Percentiles rank a stretch among this genome's conserved stretches.
These are phyloP conservation scores for Jatropha curcas DNA, from an alignment of 345 rosid species.

Conservation along the genomic window DNA sequence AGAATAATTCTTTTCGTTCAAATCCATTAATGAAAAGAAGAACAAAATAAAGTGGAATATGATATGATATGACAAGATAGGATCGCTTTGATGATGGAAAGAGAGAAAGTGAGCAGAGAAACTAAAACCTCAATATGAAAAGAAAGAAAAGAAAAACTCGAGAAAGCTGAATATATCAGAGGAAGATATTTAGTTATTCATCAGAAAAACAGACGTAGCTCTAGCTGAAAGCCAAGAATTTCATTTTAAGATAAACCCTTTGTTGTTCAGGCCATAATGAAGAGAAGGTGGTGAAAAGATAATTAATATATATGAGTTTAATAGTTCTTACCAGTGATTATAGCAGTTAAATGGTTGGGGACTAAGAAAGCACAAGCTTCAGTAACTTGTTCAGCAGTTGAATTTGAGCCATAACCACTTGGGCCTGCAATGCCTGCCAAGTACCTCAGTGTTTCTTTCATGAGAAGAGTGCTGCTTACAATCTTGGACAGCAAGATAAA, in stretches of 20 bases:
- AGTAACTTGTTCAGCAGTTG: slow-evolving; percentile 87
- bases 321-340: slow-evolving; percentile 57
- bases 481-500: slow-evolving; percentile 28
- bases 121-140: neutral
- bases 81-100: neutral
- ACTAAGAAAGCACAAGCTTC: slow-evolving; percentile 22
- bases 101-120: neutral
- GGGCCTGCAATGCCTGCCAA: slow-evolving; percentile 94
- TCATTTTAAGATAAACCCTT: neutral
- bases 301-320: too few relatives aligned
- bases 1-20: neutral
- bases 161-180: neutral
- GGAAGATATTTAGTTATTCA: neutral
- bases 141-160: neutral
- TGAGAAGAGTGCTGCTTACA: slow-evolving; percentile 19
- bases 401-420: slow-evolving; percentile 88
- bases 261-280: neutral
- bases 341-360: slow-evolving; percentile 54
- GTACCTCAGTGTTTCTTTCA: slow-evolving; percentile 80
- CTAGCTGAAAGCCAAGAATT: neutral
- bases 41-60: neutral
- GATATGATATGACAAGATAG: neutral
- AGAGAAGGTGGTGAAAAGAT: slow-evolving; percentile 1
- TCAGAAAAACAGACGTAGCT: too few relatives aligned
- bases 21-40: neutral